Evolutionary conservation across 306 rosid genomes (phyloP).

Genomic region (Lablab purpureus): DNA sequence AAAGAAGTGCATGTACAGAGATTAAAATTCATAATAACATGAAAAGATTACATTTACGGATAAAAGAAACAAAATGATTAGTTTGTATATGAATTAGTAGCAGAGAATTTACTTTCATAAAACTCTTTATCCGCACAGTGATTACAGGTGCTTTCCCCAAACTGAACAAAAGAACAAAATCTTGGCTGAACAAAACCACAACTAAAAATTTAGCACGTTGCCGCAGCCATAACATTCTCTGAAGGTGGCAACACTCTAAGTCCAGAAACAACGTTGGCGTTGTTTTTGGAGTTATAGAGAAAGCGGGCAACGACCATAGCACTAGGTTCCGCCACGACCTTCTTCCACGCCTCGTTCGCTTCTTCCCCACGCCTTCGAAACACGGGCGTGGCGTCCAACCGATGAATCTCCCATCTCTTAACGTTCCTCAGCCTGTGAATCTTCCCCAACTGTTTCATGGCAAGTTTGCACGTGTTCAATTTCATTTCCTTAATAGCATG

Average conservation of each 20-base stretch:
- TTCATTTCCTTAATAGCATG: constrained; percentile 61
- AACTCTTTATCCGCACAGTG: neutral
- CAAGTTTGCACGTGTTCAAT: constrained; percentile 66
- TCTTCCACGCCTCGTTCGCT: constrained; percentile 72
- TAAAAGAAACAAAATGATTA: neutral
- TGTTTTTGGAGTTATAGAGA: constrained; percentile 37
- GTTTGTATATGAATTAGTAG: neutral
- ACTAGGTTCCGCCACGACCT: constrained; percentile 66
- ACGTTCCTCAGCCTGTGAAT: constrained; percentile 60
- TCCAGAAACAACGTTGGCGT: constrained; percentile 13
- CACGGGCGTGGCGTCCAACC: constrained; percentile 77
- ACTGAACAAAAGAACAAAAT: neutral
- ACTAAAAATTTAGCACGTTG: constrained; percentile 40
- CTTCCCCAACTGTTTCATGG: constrained; percentile 64
- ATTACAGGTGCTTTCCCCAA: neutral
- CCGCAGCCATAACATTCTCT: constrained; percentile 49
- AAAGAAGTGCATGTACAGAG: too few species aligned
- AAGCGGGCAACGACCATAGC: constrained; percentile 56
- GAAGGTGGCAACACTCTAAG: constrained; percentile 33
- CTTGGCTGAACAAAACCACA: neutral
- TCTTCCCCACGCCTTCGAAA: constrained; percentile 59
- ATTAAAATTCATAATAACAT: too few species aligned
- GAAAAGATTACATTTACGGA: too few species aligned
- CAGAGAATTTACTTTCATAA: neutral
- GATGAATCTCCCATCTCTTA: constrained; percentile 77